Conservation (phyloP, 345 rosid genomes). For the Carallia pectinifolia region DNA sequence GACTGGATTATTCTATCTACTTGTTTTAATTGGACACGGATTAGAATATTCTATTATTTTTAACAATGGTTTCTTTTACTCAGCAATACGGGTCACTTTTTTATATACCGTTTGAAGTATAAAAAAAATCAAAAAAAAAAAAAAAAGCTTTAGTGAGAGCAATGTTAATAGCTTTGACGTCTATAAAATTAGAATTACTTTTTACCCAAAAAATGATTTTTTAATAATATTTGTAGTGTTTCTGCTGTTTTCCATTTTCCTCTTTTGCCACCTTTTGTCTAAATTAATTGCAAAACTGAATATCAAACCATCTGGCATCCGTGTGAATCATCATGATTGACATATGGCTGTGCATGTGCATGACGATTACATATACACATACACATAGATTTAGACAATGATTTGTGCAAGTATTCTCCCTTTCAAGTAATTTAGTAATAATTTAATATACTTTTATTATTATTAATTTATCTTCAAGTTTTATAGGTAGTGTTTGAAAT, state of each 20-base stretch:
- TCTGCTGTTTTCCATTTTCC: not conserved
- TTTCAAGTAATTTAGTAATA: too few species aligned
- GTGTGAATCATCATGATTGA: conserved; percentile 4
- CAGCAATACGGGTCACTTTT: too few species aligned
- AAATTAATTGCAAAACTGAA: conserved; percentile 7
- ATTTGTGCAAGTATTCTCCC: conserved; percentile 10
- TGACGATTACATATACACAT: not conserved
- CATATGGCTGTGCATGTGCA: conserved; percentile 3
- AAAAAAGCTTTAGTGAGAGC: conserved; percentile 1
- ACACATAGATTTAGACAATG: conserved; percentile 4
- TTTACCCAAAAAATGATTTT: too few species aligned
- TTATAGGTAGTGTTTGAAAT: too few species aligned
- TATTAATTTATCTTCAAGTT: too few species aligned
- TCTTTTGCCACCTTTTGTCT: conserved; percentile 11
- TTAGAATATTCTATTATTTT: conserved; percentile 19
- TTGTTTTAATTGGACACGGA: not conserved
- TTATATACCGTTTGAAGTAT: too few species aligned
- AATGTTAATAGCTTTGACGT: not conserved
- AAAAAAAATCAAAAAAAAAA: not conserved
- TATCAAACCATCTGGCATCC: not conserved
- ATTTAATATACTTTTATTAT: too few species aligned
- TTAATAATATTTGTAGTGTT: not conserved
- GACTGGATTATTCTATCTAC: not conserved
- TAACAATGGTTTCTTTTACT: not conserved
- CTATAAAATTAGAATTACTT: not conserved